Conservation (phyloP, 805 yeast species). For the Cephaloascus albidus region DNA sequence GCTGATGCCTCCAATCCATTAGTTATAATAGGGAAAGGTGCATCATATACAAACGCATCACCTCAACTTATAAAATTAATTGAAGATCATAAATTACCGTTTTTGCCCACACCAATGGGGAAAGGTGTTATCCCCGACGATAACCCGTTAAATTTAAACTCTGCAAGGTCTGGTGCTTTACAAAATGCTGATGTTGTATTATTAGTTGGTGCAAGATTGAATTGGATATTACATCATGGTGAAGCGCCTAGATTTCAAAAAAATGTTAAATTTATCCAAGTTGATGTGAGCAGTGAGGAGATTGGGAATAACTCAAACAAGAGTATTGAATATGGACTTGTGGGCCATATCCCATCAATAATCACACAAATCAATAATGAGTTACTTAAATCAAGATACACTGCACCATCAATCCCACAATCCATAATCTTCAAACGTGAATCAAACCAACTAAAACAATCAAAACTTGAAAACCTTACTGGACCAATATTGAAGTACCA, state of each 20-base stretch:
- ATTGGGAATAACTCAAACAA: conserved; percentile 24
- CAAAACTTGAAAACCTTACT: conserved; percentile 16
- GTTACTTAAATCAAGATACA: conserved; percentile 14
- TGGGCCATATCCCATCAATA: conserved; percentile 44
- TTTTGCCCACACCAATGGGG: conserved; percentile 74
- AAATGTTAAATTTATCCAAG: conserved; percentile 43
- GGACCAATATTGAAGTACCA: conserved; percentile 32
- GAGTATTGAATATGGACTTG: conserved; percentile 30
- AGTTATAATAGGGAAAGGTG: conserved; percentile 59
- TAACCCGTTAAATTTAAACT: conserved; percentile 38
- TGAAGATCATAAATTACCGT: conserved; percentile 33
- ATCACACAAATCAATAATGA: conserved; percentile 20
- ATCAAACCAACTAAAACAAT: conserved; percentile 20
- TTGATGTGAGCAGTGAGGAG: conserved; percentile 45
- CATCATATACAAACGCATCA: conserved; percentile 36
- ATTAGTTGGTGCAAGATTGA: conserved; percentile 57
- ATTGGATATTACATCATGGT: conserved; percentile 70
- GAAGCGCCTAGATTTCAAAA: conserved; percentile 40
- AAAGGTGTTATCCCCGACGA: conserved; percentile 58
- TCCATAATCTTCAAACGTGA: conserved; percentile 15
- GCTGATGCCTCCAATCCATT: conserved; percentile 35
- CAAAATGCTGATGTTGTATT: conserved; percentile 48
- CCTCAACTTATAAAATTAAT: conserved; percentile 30
- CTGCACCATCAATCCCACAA: conserved; percentile 18
- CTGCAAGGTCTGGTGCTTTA: conserved; percentile 57